Percentiles rank a stretch among this genome's conserved stretches.
Evolutionary conservation across 169 alveolate species (phyloP).

Genomic region (Plasmodium ovale): DNA sequence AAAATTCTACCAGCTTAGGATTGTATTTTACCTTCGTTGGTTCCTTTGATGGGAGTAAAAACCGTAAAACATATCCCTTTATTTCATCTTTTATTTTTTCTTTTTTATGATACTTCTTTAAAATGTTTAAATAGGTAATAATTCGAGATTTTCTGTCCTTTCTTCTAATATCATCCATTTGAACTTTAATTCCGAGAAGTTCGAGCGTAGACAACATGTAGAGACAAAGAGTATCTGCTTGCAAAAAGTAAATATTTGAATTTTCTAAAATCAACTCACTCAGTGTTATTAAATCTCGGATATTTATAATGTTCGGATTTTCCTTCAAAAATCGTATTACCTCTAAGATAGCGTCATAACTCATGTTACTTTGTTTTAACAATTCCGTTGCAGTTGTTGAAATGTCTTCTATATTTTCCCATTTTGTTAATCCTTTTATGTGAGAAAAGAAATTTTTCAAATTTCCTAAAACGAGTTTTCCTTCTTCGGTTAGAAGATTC

Average conservation of each 20-base stretch:
- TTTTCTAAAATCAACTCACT: conserved; percentile 5
- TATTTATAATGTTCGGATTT: not conserved
- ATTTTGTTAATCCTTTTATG: not conserved
- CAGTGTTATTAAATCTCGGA: conserved; percentile 28
- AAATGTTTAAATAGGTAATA: conserved; percentile 11
- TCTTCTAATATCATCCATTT: conserved; percentile 14
- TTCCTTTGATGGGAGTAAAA: not conserved
- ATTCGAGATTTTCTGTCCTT: conserved; percentile 2
- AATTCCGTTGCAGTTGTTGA: not conserved
- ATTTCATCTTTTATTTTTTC: not conserved
- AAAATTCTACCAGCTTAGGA: conserved; percentile 14
- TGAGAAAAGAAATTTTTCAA: conserved; percentile 23
- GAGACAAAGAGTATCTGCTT: not conserved
- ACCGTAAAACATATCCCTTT: conserved; percentile 1
- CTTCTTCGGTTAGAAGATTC: not conserved
- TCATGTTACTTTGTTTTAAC: conserved; percentile 3
- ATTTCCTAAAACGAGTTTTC: conserved; percentile 18
- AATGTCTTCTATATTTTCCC: not conserved
- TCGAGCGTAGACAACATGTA: conserved; percentile 22
- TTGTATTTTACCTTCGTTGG: not conserved
- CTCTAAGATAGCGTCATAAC: conserved; percentile 31
- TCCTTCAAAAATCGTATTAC: conserved; percentile 23
- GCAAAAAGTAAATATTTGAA: conserved; percentile 13
- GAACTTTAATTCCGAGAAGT: conserved; percentile 15
- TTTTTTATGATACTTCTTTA: conserved; percentile 20